phyloP scores from a whole-genome alignment of 345 rosid species.

The Dovyalis caffra region DNA sequence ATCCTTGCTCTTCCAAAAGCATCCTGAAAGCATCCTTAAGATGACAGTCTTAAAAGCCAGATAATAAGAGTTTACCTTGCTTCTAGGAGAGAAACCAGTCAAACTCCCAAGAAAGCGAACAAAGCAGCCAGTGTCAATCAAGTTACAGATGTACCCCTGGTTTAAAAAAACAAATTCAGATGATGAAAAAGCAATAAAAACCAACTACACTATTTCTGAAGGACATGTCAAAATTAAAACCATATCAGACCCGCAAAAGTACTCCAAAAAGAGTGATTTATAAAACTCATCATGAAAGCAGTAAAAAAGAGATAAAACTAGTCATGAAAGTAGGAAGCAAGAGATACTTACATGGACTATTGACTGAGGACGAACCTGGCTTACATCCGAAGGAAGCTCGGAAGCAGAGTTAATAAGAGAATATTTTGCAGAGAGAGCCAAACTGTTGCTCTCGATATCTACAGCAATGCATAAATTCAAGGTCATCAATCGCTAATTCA shows the following conservation, averaged over 20 bases:
- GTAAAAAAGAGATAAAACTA: no score
- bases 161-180: constrained; percentile 17
- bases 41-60: not conserved
- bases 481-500: constrained; percentile 5
- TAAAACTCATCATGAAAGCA: no score
- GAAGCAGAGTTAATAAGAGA: constrained; percentile 63
- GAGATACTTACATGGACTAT: constrained; percentile 64
- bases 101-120: constrained; percentile 93
- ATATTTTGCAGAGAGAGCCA: constrained; percentile 80
- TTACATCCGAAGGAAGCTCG: constrained; percentile 70
- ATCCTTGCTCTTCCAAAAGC: not conserved
- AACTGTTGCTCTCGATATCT: constrained; percentile 73
- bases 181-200: not conserved
- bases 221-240: not conserved
- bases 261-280: not conserved
- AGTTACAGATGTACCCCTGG: constrained; percentile 89
- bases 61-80: constrained; percentile 52
- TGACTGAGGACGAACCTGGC: constrained; percentile 56
- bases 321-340: not conserved
- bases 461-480: constrained; percentile 7
- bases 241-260: not conserved
- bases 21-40: not conserved
- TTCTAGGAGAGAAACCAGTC: constrained; percentile 89
- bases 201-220: not conserved
- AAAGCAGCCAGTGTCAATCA: constrained; percentile 91